Evolutionary conservation across 2,329 filamentous ascomycete species (phyloP), one percentile per base, ranked within the genome.

Genomic region (Sarocladium strictum): DNA sequence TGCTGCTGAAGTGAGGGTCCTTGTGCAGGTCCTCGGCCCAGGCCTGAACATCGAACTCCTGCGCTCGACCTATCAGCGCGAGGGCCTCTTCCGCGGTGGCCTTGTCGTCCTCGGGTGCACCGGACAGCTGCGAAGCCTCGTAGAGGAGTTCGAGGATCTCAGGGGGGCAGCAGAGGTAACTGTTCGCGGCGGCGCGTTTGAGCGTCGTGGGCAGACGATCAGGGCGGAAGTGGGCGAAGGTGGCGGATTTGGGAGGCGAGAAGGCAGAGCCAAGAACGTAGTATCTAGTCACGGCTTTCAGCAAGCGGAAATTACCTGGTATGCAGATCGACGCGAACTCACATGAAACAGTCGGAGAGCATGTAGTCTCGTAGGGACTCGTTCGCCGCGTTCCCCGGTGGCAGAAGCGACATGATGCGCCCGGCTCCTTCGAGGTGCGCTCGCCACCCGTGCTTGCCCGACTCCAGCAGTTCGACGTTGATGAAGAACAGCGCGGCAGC

Each of bases 401-500:
- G 66, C 3, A 77, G 60, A 11, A 72, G 61, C 19, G 67, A 65
- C 65, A 77, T 74, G 41, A 78, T 72, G 23, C 65, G 66, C 3
- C 69, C 70, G 2, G 75, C 75, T 2, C 73, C 76, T 52, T 76
- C 69, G 21, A 78, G 67, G 55, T 78, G 76, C 14, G 70, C 69
- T 47, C 70, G 72, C 75, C 75, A 78, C 12, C 71, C 72, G 35
- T 75, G 69, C 59, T 71, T 74, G 1, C 75, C 74, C 14, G 73
- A 75, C 62, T 78, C 75, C 52, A 78, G 75, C 49, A 78, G 65
- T 63, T 79, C 73, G 51, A 78, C 67, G 57, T 78, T 76, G 64
- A 79, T 68, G 59, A 78, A 73, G 61, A 78, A 77, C 17, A 77
- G 65, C 2, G 75, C 72, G 0, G 76, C 72, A 1, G 76, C 72